phyloP scores from a whole-genome alignment of 2,329 filamentous ascomycete genomes.

The Curvularia lunata region DNA sequence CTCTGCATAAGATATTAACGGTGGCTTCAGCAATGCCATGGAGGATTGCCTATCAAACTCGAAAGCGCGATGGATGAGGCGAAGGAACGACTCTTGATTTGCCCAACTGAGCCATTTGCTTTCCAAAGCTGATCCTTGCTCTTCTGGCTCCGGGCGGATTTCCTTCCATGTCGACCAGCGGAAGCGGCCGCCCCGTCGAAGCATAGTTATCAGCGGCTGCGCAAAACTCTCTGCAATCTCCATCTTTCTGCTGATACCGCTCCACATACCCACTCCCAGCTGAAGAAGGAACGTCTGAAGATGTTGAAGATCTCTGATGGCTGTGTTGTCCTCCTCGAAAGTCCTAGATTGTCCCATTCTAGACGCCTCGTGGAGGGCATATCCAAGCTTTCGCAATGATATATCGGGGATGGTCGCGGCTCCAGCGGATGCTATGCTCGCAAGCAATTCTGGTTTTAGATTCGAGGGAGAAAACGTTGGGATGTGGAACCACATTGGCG shows the following conservation, averaged over 20 bases:
- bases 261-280: conserved; percentile 64
- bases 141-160: conserved; percentile 59
- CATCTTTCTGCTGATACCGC: conserved; percentile 64
- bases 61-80: conserved; percentile 70
- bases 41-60: conserved; percentile 71
- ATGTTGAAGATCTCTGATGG: conserved; percentile 59
- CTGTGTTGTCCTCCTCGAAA: conserved; percentile 58
- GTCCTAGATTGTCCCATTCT: conserved; percentile 48
- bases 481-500: conserved; percentile 67
- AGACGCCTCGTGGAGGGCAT: conserved; percentile 58
- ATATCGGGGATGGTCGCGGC: conserved; percentile 64
- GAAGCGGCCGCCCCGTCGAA: conserved; percentile 64
- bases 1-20: conserved; percentile 72
- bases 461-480: conserved; percentile 64
- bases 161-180: conserved; percentile 61
- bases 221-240: conserved; percentile 65
- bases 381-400: conserved; percentile 66
- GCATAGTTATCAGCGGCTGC: conserved; percentile 62
- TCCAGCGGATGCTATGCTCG: conserved; percentile 65
- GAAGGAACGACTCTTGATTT: conserved; percentile 69
- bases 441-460: conserved; percentile 65
- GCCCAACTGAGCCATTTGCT: conserved; percentile 71
- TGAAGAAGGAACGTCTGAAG: conserved; percentile 59
- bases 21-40: conserved; percentile 69
- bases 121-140: conserved; percentile 64